A percentile compares a stretch with the other conserved stretches of the same genome.
Conservation (phyloP, 2,329 filamentous ascomycete species). For the Trichoderma asperellum region DNA sequence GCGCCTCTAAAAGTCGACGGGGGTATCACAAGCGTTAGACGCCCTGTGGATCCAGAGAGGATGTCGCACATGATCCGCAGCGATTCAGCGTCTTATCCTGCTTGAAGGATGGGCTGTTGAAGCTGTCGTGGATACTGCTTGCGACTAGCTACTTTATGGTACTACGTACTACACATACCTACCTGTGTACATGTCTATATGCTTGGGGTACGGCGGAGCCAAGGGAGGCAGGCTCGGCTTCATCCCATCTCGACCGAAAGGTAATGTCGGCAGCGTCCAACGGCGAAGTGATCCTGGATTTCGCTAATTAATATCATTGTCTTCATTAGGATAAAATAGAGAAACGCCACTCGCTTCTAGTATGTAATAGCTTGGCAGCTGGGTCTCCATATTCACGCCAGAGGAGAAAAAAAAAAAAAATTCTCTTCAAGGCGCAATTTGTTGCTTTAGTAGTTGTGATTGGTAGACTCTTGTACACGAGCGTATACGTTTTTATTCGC, state of each 20-base stretch:
- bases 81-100: conserved; percentile 34
- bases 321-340: not conserved
- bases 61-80: conserved; percentile 42
- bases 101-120: conserved; percentile 34
- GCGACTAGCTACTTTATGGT: not conserved
- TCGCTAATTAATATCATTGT: not conserved
- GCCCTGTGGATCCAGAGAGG: conserved; percentile 37
- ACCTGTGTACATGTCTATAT: not conserved
- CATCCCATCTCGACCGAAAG: not conserved
- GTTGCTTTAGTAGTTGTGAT: not conserved
- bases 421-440: conserved; percentile 12
- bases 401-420: not conserved
- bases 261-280: not conserved
- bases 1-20: conserved; percentile 28
- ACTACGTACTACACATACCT: not conserved
- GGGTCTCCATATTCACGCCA: not conserved
- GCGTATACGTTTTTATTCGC: not conserved
- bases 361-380: not conserved
- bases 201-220: not conserved
- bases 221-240: not conserved
- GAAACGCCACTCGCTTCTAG: not conserved
- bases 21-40: conserved; percentile 38
- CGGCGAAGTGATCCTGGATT: not conserved
- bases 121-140: conserved; percentile 2
- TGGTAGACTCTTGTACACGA: not conserved